These are phyloP conservation scores for Aspergillus olivimuriae DNA, from an alignment of 495 filamentous ascomycete species.

Conservation along the genomic window DNA sequence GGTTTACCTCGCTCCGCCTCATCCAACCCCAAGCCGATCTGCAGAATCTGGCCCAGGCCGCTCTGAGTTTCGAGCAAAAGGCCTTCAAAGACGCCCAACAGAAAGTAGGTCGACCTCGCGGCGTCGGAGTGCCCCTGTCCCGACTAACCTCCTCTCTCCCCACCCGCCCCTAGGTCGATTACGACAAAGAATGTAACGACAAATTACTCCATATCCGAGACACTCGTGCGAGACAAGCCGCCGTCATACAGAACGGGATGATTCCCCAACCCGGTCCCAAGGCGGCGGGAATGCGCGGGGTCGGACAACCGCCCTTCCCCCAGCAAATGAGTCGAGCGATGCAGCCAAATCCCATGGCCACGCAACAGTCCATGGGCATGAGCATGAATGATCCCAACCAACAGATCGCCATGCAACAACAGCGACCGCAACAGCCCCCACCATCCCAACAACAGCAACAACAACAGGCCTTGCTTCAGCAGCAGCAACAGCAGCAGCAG, in stretches of 20 bases:
- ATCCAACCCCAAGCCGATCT: slow-evolving; percentile 43
- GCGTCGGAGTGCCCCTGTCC: background rate
- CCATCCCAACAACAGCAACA: slow-evolving; percentile 24
- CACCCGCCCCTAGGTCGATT: slow-evolving; percentile 31
- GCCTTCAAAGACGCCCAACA: slow-evolving; percentile 41
- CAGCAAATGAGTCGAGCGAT: slow-evolving; percentile 48
- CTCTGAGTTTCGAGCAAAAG: slow-evolving; percentile 43
- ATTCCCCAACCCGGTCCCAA: slow-evolving; percentile 29
- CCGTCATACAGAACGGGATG: slow-evolving; percentile 39
- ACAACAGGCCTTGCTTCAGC: slow-evolving; percentile 26
- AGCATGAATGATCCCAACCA: slow-evolving; percentile 40
- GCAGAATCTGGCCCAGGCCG: slow-evolving; percentile 33
- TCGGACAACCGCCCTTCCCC: slow-evolving; percentile 38
- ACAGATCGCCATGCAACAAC: slow-evolving; percentile 31
- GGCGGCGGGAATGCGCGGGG: slow-evolving; percentile 20
- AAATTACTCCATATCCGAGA: slow-evolving; percentile 45
- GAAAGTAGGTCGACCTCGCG: slow-evolving; percentile 26
- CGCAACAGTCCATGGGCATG: slow-evolving; percentile 38
- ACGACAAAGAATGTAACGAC: slow-evolving; percentile 42
- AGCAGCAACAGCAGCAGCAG: slow-evolving; percentile 24
- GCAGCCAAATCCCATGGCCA: slow-evolving; percentile 46
- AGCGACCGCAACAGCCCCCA: slow-evolving; percentile 24
- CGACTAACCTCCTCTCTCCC: background rate
- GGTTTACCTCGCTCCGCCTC: slow-evolving; percentile 44
- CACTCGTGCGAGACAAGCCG: slow-evolving; percentile 39